A percentile compares a stretch with the other conserved stretches of the same genome.
Evolutionary conservation across 208 protist species (phyloP).

Genomic region (Leishmania braziliensis): DNA sequence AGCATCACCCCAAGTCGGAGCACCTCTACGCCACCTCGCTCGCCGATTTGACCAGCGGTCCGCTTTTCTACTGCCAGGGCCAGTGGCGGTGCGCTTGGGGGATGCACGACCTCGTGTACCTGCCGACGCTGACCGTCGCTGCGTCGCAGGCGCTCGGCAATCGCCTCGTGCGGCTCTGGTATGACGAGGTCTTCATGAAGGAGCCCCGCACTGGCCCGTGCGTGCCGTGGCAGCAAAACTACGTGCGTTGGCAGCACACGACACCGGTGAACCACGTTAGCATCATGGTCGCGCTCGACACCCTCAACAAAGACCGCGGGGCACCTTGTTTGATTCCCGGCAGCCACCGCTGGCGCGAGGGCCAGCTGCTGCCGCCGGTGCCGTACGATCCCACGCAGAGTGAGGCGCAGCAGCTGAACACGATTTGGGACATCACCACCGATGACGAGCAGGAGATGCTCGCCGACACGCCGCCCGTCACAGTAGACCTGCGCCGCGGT

Average conservation of each 20-base stretch:
- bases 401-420: slow-evolving; percentile 78
- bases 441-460: slow-evolving; percentile 81
- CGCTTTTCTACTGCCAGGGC: slow-evolving; percentile 86
- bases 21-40: slow-evolving; percentile 85
- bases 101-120: slow-evolving; percentile 87
- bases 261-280: slow-evolving; percentile 73
- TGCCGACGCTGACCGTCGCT: slow-evolving; percentile 78
- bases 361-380: slow-evolving; percentile 64
- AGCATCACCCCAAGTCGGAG: slow-evolving; percentile 83
- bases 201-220: slow-evolving; percentile 67
- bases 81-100: slow-evolving; percentile 84
- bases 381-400: slow-evolving; percentile 70
- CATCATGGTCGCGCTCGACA: slow-evolving; percentile 80
- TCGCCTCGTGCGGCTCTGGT: slow-evolving; percentile 77
- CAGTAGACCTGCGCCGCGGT: slow-evolving; percentile 72
- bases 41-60: slow-evolving; percentile 66
- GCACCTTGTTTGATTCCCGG: slow-evolving; percentile 83
- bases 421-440: slow-evolving; percentile 82
- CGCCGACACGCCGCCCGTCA: slow-evolving; percentile 80
- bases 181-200: slow-evolving; percentile 89
- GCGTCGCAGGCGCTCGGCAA: slow-evolving; percentile 84
- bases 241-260: slow-evolving; percentile 80
- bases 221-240: slow-evolving; percentile 87
- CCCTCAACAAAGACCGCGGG: slow-evolving; percentile 81
- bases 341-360: slow-evolving; percentile 84